Percentiles rank a stretch among this genome's conserved stretches.
Evolutionary conservation across 805 yeast genomes (phyloP).

Genomic region (Yarrowia osloensis): DNA sequence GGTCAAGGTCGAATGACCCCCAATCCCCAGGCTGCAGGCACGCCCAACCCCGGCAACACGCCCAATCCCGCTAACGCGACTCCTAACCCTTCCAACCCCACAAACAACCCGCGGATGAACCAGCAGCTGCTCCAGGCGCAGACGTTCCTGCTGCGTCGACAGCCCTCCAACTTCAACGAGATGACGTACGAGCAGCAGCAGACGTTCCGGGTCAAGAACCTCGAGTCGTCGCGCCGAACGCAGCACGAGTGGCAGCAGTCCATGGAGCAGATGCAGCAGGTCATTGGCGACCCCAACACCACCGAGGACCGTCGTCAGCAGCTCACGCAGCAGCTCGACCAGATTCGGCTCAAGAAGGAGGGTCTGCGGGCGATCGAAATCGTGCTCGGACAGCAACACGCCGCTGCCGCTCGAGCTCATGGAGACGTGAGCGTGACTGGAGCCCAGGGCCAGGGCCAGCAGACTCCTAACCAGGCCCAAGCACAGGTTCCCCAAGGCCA

Average conservation of each 20-base stretch:
- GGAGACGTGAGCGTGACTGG: slow-evolving; percentile 21
- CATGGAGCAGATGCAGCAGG: slow-evolving; percentile 29
- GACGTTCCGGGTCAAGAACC: slow-evolving; percentile 21
- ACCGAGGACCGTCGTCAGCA: slow-evolving; percentile 17
- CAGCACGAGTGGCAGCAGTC: slow-evolving; percentile 20
- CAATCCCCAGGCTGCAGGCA: not conserved
- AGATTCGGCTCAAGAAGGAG: slow-evolving; percentile 17
- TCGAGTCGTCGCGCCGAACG: slow-evolving; percentile 15
- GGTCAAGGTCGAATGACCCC: not conserved
- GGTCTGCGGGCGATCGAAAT: slow-evolving; percentile 17
- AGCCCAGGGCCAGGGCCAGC: slow-evolving; percentile 13
- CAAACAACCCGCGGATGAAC: slow-evolving; percentile 26
- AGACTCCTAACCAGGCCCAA: not conserved
- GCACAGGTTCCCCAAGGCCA: slow-evolving; percentile 4
- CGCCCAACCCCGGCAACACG: not conserved
- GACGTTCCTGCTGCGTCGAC: slow-evolving; percentile 25
- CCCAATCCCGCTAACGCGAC: not conserved
- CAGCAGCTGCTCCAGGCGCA: slow-evolving; percentile 25
- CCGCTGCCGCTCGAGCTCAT: slow-evolving; percentile 15
- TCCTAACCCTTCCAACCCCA: not conserved
- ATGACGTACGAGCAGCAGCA: slow-evolving; percentile 28
- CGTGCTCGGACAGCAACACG: slow-evolving; percentile 23
- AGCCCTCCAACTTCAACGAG: slow-evolving; percentile 15
- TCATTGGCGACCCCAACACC: not conserved
- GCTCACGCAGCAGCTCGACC: slow-evolving; percentile 10